Evolutionary conservation across 805 yeast species (phyloP).

Genomic region (Hanseniaspora singularis): DNA sequence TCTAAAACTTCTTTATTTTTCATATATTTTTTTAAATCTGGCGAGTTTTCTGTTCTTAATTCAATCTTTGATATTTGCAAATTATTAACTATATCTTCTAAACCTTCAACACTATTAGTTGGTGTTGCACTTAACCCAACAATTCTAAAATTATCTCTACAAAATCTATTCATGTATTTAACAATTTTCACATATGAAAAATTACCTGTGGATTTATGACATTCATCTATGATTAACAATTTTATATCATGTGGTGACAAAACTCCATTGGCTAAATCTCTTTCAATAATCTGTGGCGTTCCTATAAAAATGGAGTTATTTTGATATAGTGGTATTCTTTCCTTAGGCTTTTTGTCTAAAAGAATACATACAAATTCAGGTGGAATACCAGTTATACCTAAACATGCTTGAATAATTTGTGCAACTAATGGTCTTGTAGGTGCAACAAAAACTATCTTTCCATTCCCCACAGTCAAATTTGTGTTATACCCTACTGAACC

Average conservation of each 20-base stretch:
- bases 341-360: conserved; percentile 44
- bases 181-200: conserved; percentile 84
- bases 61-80: conserved; percentile 66
- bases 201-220: conserved; percentile 84
- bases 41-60: conserved; percentile 71
- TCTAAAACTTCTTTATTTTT: conserved; percentile 52
- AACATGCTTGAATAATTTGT: conserved; percentile 89
- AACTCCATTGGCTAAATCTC: conserved; percentile 65
- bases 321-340: conserved; percentile 69
- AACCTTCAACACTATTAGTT: conserved; percentile 73
- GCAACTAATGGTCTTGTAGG: conserved; percentile 95
- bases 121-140: conserved; percentile 95
- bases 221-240: conserved; percentile 83
- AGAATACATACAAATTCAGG: conserved; percentile 65
- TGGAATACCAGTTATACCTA: conserved; percentile 76
- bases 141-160: conserved; percentile 51
- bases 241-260: conserved; percentile 65
- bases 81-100: conserved; percentile 71
- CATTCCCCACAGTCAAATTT: conserved; percentile 32
- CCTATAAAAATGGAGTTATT: conserved; percentile 72
- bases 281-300: conserved; percentile 92
- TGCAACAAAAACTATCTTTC: conserved; percentile 82
- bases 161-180: conserved; percentile 47
- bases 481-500: conserved; percentile 1
- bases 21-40: conserved; percentile 70